Evolutionary conservation across 805 yeast genomes (phyloP).

Genomic region (Wickerhamiella spandovensis): DNA sequence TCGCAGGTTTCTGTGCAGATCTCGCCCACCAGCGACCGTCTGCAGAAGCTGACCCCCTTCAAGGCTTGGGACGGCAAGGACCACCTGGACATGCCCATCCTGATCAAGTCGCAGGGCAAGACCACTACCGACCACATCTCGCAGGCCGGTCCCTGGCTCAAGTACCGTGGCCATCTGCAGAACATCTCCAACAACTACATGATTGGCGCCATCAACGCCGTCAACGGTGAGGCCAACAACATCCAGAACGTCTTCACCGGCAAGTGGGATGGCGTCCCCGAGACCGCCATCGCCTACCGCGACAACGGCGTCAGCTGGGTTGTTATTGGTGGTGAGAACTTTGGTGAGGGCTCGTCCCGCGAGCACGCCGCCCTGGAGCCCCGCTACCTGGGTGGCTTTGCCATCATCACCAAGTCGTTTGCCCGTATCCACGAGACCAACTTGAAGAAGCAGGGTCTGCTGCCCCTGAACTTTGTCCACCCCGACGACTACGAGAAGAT

Average conservation of each 20-base stretch:
- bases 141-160: slow-evolving; percentile 99
- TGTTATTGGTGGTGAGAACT: slow-evolving; percentile 96
- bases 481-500: slow-evolving; percentile 89
- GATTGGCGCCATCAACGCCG: slow-evolving; percentile 98
- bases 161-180: slow-evolving; percentile 98
- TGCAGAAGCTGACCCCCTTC: slow-evolving; percentile 89
- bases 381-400: slow-evolving; percentile 96
- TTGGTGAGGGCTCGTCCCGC: slow-evolving; percentile 99
- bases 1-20: slow-evolving; percentile 58
- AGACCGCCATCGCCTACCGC: slow-evolving; percentile 89
- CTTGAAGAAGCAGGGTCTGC: slow-evolving; percentile 94
- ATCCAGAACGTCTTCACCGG: slow-evolving; percentile 87
- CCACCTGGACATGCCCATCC: slow-evolving; percentile 74
- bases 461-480: slow-evolving; percentile 84
- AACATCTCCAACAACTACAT: slow-evolving; percentile 97
- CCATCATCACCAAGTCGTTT: slow-evolving; percentile 93
- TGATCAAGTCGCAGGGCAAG: slow-evolving; percentile 93
- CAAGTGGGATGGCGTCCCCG: slow-evolving; percentile 90
- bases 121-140: slow-evolving; percentile 99
- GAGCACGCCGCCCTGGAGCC: slow-evolving; percentile 99
- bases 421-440: slow-evolving; percentile 98
- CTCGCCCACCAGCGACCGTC: slow-evolving; percentile 87
- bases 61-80: slow-evolving; percentile 95
- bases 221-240: slow-evolving; percentile 86
- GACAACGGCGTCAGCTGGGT: slow-evolving; percentile 89